Evolutionary conservation across 2,329 filamentous ascomycete species (phyloP), one percentile per base, ranked within the genome.

Genomic region (Fusarium chaquense): DNA sequence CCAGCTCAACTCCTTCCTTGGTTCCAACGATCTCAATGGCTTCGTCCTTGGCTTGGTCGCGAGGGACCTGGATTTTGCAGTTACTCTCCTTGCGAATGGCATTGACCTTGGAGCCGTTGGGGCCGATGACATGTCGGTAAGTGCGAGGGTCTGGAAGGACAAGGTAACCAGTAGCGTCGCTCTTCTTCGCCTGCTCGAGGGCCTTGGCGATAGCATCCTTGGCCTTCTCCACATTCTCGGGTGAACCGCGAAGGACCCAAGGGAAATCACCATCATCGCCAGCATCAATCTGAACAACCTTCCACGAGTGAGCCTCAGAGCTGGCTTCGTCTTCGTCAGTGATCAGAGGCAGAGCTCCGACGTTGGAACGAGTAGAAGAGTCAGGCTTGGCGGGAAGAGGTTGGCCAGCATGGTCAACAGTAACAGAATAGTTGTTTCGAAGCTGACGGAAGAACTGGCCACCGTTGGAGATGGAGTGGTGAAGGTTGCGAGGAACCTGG

Each of bases 381-480:
- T 87, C 81, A 30, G 91, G 87, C 81, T 91, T 94, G 40, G 89
- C 78, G 8, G 96, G 96, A 6, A 92, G 83, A 59, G 91, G 83
- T 64, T 96, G 89, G 45, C 94, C 94, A 58, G 89, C 92, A 78
- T 98, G 96, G 79, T 98, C 94, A 55, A 99, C 92, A 1, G 91
- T 96, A 71, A 99, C 93, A 72, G 93, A 91, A 81, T 93, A 87
- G 76, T 98, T 92, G 79, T 90, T 94, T 70, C 92, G 90, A 43
- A 99, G 89, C 75, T 90, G 91, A 71, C 95, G 93, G 91, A 98
- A 98, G 83, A 98, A 92, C 73, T 94, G 91, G 2, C 95, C 96
- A 70, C 95, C 94, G 78, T 97, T 95, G 54, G 93, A 88, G 72
- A 99, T 87, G 63, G 86, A 82, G 78, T 98, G 93, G 83, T 99